phyloP scores from a whole-genome alignment of 2,329 filamentous ascomycete genomes.

The Trichoderma simmonsii region DNA sequence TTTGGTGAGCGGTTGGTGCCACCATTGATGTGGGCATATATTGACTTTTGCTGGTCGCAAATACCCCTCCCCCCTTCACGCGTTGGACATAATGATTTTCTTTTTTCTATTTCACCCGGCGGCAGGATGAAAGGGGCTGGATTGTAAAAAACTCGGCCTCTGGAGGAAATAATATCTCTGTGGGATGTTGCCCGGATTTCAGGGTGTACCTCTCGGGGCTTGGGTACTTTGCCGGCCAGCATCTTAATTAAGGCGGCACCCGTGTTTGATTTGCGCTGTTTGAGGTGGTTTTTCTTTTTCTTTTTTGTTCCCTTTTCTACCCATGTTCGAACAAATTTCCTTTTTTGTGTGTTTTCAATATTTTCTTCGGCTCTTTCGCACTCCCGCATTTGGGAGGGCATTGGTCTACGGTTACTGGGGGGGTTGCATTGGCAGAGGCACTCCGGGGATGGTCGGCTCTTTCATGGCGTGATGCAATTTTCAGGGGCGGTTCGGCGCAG shows the following conservation, averaged over 20 bases:
- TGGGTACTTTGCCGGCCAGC: conserved; percentile 11
- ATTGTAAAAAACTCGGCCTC: conserved; percentile 11
- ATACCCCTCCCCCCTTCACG: conserved; percentile 4
- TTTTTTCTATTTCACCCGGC: not conserved
- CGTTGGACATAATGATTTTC: conserved; percentile 11
- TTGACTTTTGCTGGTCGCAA: not conserved
- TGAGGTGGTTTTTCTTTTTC: conserved; percentile 12
- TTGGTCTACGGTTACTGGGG: conserved; percentile 16
- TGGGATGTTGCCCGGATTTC: conserved; percentile 15
- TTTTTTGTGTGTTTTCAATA: conserved; percentile 14
- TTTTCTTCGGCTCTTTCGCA: conserved; percentile 17
- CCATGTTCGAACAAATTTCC: conserved; percentile 1
- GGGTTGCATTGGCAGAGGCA: conserved; percentile 18
- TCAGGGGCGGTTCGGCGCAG: conserved; percentile 21
- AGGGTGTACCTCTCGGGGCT: not conserved
- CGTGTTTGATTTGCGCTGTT: conserved; percentile 1
- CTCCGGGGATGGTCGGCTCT: conserved; percentile 18
- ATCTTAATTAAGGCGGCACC: conserved; percentile 16
- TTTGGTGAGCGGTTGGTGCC: not conserved
- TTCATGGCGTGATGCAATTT: conserved; percentile 22
- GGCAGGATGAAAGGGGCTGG: not conserved
- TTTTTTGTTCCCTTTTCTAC: conserved; percentile 12
- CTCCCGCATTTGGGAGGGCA: not conserved
- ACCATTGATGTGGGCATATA: not conserved
- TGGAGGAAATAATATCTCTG: conserved; percentile 10